Evolutionary conservation across 2,329 filamentous ascomycete genomes (phyloP), one percentile per base, ranked within the genome.

Genomic region (Aspergillus intermedius): DNA sequence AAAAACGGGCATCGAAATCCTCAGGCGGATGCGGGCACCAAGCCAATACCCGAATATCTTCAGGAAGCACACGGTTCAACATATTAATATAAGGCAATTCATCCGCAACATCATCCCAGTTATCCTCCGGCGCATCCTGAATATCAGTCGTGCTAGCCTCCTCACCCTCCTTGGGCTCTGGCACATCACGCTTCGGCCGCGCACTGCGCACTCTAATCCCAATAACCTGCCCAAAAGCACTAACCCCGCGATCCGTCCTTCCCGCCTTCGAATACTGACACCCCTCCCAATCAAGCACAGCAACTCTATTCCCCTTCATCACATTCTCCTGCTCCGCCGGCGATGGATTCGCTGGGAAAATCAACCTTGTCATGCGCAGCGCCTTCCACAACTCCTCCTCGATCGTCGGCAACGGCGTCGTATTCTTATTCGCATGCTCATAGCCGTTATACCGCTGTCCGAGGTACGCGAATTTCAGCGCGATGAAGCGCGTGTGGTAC

Each of bases 211-310:
- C 84, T 48, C 86, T 75, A 37, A 98, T 72, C 0, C 84, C 87
- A 61, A 98, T 83, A 49, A 98, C 93, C 73, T 98, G 93, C 0
- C 93, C 93, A 72, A 98, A 98, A 3, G 93, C 91, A 68, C 90
- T 96, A 32, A 98, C 93, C 10, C 93, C 93, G 47, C 83, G 79
- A 66, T 98, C 93, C 15, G 93, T 98, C 54, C 93, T 79, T 2
- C 93, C 93, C 63, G 91, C 96, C 69, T 98, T 98, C 32, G 87
- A 90, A 68, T 97, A 98, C 52, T 95, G 87, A 67, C 83, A 91
- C 6, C 84, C 84, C 30, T 87, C 82, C 79, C 89, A 95, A 67
- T 88, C 85, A 22, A 96, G 69, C 32, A 72, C 67, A 42, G 67
- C 67, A 21, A 68, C 65, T 39, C 58, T 60, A 51, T 56, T 44